phyloP scores from a whole-genome alignment of 75 land plant species.

The Pseudotsuga menziesii region DNA sequence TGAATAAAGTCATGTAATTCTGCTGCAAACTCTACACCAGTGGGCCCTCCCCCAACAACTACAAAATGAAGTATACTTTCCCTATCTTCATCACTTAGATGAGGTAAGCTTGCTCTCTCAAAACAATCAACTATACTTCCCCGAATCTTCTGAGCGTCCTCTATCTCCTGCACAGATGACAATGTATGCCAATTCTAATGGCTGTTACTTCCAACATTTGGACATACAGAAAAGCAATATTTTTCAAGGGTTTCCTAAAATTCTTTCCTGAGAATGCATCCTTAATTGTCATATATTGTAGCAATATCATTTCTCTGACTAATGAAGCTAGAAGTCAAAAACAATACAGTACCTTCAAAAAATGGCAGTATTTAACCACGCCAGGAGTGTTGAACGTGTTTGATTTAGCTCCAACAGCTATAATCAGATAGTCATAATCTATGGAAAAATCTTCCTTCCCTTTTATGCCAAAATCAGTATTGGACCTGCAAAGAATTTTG shows the following conservation, averaged over 20 bases:
- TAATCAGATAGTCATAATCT: constrained; percentile 79
- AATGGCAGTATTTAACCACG: constrained; percentile 87
- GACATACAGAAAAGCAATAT: neutral
- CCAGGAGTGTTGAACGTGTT: constrained; percentile 99
- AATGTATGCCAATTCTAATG: neutral
- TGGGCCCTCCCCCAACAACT: constrained; percentile 93
- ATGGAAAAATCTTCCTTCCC: constrained; percentile 60
- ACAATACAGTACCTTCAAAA: constrained; percentile 65
- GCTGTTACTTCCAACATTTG: neutral
- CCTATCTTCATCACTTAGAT: constrained; percentile 68
- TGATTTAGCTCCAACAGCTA: constrained; percentile 73
- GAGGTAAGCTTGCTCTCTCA: constrained; percentile 79
- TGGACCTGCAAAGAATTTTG: constrained; percentile 56
- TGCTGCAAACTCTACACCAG: constrained; percentile 96
- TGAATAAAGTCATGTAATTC: constrained; percentile 85
- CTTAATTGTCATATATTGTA: neutral
- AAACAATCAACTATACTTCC: constrained; percentile 83
- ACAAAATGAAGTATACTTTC: constrained; percentile 77
- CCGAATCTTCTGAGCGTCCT: constrained; percentile 89
- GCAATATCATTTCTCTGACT: neutral
- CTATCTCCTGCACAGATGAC: constrained; percentile 65
- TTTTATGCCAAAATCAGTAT: constrained; percentile 20
- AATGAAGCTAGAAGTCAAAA: neutral
- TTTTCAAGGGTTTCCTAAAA: neutral
- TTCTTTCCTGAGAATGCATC: neutral